Evolutionary conservation across 2,329 filamentous ascomycete species (phyloP).

Genomic region (Trichoderma sp.): DNA sequence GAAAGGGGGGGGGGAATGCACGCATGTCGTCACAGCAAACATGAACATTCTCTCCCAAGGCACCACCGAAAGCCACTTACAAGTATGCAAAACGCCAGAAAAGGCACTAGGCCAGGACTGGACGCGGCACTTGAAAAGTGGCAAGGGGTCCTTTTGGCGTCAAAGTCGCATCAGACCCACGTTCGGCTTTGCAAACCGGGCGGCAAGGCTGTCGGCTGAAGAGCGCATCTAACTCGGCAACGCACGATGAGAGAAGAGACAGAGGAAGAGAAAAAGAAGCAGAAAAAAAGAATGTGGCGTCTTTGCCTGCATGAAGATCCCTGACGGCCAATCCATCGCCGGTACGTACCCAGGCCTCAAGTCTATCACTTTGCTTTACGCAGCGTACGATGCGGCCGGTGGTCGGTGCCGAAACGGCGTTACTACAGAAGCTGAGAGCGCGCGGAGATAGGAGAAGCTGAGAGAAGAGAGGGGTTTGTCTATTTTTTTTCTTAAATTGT

Average conservation of each 20-base stretch:
- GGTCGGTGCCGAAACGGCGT: conserved; percentile 19
- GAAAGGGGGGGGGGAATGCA: too few relatives aligned
- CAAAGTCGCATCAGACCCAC: conserved; percentile 8
- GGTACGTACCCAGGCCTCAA: background rate
- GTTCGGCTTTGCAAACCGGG: background rate
- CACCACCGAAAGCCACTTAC: background rate
- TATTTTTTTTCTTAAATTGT: too few relatives aligned
- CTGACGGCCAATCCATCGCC: background rate
- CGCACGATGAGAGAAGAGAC: background rate
- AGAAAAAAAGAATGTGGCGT: background rate
- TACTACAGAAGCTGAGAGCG: background rate
- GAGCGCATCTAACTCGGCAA: conserved; percentile 9
- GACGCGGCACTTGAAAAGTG: conserved; percentile 14
- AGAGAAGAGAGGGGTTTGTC: background rate
- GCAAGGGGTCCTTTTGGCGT: background rate
- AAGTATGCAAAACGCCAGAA: background rate
- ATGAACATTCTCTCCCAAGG: background rate
- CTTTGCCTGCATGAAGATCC: background rate
- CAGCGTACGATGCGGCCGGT: background rate
- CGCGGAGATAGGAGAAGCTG: background rate
- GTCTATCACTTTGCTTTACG: background rate
- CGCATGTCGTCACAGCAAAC: background rate
- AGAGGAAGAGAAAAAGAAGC: background rate
- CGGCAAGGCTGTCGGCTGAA: conserved; percentile 15
- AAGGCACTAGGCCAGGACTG: background rate